Evolutionary conservation across 2,329 filamentous ascomycete genomes (phyloP), one percentile per base, ranked within the genome.

Genomic region (Thermothelomyces thermophilus): DNA sequence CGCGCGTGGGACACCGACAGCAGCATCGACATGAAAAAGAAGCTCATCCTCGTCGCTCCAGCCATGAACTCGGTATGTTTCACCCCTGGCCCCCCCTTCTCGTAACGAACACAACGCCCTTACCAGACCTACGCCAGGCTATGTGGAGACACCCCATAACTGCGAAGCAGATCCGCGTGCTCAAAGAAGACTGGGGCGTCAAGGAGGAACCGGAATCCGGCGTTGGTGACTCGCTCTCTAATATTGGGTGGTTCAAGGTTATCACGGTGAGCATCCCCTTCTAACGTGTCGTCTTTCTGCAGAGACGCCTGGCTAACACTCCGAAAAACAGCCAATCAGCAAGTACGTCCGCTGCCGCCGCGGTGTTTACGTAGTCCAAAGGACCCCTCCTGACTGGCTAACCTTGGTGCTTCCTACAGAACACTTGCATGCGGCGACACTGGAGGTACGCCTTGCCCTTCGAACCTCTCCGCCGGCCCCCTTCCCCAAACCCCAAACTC

Each of bases 101-200:
- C 9, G n/a, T 19, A 10, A 3, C n/a, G n/a, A n/a, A n/a, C n/a
- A 16, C 24, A 43, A 11, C 22, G 33, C 1, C 16, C n/a, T 6
- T n/a, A 16, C 16, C 9, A 26, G 11, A 14, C n/a, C n/a, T 14
- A 28, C 3, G 3, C 22, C 17, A 59, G 20, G 82, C 84, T 3
- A 95, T 95, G 90, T 95, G 87, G 85, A 73, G 75, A 48, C 89
- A 96, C 64, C 90, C 90, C 2, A 72, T 95, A 40, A 95, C 90
- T 1, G 74, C 69, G 43, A 80, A 78, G 55, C 88, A 95, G 56
- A 68, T 95, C 33, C 70, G 70, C 35, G 71, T 86, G 0, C 70
- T 96, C 41, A 76, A 83, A 55, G 77, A 85, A 41, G 86, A 90
- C 51, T 95, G 90, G 89, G 84, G 83, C 5, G 69, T 67, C 1